A percentile compares a stretch with the other conserved stretches of the same genome.
Conservation (phyloP, 2,329 filamentous ascomycete genomes). For the Pestalotiopsis sp. region DNA sequence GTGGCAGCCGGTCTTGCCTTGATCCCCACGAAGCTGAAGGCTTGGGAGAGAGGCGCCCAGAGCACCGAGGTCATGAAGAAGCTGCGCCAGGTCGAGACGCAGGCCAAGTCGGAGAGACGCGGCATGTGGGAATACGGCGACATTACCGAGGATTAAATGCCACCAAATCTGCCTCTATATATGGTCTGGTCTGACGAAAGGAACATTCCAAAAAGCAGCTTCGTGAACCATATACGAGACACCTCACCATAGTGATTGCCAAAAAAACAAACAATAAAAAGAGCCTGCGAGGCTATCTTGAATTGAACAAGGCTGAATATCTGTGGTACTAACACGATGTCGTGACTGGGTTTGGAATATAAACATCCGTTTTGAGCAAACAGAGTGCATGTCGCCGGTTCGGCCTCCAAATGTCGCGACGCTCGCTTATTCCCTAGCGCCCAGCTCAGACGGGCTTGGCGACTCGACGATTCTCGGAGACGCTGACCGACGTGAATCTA, state of each 20-base stretch:
- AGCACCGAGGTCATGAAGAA: conserved; percentile 72
- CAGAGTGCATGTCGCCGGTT: neutral
- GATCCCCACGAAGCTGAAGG: conserved; percentile 89
- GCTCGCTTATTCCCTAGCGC: neutral
- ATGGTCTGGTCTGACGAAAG: neutral
- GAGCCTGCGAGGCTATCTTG: neutral
- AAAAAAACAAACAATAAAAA: neutral
- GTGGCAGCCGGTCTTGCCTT: conserved; percentile 83
- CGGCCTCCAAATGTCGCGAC: neutral
- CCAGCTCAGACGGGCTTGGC: neutral
- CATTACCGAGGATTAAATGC: conserved; percentile 78
- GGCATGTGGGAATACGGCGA: conserved; percentile 99
- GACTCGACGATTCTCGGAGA: neutral
- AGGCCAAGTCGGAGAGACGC: conserved; percentile 77
- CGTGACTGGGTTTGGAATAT: neutral
- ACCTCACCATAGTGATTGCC: neutral
- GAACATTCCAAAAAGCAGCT: neutral
- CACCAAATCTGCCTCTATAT: neutral
- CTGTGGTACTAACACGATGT: neutral
- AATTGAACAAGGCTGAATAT: neutral
- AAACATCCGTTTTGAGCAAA: neutral
- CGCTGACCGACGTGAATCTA: neutral
- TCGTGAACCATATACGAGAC: neutral
- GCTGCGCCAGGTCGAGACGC: conserved; percentile 72
- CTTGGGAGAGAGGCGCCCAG: conserved; percentile 77